Conservation (phyloP, 805 yeast genomes). For the Ogataea nitratoaversa region DNA sequence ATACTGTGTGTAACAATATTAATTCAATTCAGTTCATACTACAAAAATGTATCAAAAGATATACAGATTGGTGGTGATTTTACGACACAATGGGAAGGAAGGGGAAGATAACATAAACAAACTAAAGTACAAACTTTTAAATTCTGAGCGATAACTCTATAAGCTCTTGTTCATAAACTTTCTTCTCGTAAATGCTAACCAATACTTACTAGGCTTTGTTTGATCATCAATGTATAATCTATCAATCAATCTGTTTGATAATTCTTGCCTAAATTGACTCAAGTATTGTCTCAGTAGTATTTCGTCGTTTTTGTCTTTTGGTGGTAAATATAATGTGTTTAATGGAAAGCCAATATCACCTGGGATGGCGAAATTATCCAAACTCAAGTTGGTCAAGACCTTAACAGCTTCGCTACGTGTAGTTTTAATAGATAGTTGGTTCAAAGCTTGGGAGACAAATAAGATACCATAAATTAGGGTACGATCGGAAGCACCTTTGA, state of each 20-base stretch:
- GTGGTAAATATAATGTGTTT: constrained; percentile 72
- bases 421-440: constrained; percentile 48
- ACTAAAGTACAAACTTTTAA: too few relatives aligned
- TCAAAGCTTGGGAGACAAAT: constrained; percentile 80
- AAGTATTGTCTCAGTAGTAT: constrained; percentile 78
- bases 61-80: too few relatives aligned
- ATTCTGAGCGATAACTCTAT: constrained; percentile 20
- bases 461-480: constrained; percentile 90
- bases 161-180: constrained; percentile 92
- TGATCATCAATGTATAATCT: constrained; percentile 63
- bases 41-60: neutral
- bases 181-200: constrained; percentile 95
- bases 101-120: too few relatives aligned
- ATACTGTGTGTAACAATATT: neutral
- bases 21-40: neutral
- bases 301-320: constrained; percentile 68
- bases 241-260: constrained; percentile 72
- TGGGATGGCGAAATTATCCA: constrained; percentile 86
- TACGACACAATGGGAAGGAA: too few relatives aligned
- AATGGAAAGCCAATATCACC: constrained; percentile 95
- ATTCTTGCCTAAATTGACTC: constrained; percentile 92
- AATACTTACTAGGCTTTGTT: constrained; percentile 73
- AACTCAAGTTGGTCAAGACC: constrained; percentile 74
- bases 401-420: constrained; percentile 57
- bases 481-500: constrained; percentile 92